Percentiles rank a stretch among this genome's conserved stretches.
These are phyloP conservation scores for Barbatosphaeria neglecta DNA, from an alignment of 495 filamentous ascomycete species.

Conservation along the genomic window DNA sequence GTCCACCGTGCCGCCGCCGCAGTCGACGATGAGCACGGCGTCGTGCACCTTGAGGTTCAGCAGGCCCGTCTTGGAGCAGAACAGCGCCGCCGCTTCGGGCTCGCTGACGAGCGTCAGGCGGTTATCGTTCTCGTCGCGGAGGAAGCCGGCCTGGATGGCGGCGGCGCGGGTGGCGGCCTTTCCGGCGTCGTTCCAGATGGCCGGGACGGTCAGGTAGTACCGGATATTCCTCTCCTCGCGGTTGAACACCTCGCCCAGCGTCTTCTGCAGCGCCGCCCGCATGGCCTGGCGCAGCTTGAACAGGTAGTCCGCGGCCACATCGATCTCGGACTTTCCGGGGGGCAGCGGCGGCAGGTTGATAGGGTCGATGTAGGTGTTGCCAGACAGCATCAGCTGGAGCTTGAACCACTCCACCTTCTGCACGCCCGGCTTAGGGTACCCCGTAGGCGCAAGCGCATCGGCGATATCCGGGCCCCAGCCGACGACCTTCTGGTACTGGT, in stretches of 20 bases:
- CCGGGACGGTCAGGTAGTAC: constrained; percentile 63
- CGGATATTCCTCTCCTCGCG: constrained; percentile 63
- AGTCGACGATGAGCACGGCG: constrained; percentile 64
- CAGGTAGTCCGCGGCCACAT: constrained; percentile 65
- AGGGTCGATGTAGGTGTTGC: constrained; percentile 69
- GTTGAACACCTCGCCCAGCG: constrained; percentile 66
- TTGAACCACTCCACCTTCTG: constrained; percentile 77
- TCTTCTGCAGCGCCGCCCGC: constrained; percentile 62
- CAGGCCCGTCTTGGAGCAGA: constrained; percentile 63
- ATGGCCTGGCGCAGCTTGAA: constrained; percentile 67
- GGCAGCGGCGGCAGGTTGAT: constrained; percentile 68
- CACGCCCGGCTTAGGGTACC: constrained; percentile 63
- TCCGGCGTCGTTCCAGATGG: constrained; percentile 68
- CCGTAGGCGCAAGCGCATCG: constrained; percentile 60
- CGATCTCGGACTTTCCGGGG: constrained; percentile 66
- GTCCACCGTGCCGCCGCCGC: constrained; percentile 65
- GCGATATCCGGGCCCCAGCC: constrained; percentile 70
- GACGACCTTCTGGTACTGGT: constrained; percentile 66
- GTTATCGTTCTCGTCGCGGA: constrained; percentile 66
- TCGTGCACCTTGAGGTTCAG: constrained; percentile 65
- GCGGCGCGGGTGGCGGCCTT: constrained; percentile 62
- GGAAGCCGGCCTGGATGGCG: constrained; percentile 63
- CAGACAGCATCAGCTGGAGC: constrained; percentile 64
- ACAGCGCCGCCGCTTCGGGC: constrained; percentile 61
- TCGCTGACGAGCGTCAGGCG: constrained; percentile 60